phyloP scores from a whole-genome alignment of 148 eudicot genomes.

The Heliosperma pusillum region DNA sequence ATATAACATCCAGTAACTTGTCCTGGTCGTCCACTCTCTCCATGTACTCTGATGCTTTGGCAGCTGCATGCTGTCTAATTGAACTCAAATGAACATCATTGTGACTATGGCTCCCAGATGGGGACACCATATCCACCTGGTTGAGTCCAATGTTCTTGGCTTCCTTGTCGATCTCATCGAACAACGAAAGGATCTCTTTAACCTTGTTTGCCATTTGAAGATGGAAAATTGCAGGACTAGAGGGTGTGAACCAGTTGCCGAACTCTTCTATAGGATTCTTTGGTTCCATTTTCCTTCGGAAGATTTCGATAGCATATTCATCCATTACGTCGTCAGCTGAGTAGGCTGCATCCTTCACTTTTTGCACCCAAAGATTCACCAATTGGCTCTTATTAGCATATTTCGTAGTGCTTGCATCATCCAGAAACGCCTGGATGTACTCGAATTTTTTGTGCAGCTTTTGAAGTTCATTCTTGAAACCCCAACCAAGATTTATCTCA shows the following conservation, averaged over 20 bases:
- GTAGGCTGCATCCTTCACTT: neutral
- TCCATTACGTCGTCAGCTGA: slow-evolving; percentile 2
- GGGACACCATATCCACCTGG: neutral
- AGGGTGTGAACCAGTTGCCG: neutral
- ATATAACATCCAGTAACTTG: neutral
- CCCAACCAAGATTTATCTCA: neutral
- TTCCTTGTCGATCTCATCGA: slow-evolving; percentile 3
- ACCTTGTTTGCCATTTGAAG: slow-evolving; percentile 9
- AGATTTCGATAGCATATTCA: slow-evolving; percentile 3
- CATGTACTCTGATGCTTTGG: neutral
- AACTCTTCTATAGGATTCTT: neutral
- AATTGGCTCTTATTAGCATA: neutral
- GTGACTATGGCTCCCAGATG: neutral
- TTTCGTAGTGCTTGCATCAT: neutral
- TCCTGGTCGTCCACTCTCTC: slow-evolving; percentile 1
- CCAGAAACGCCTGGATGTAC: neutral
- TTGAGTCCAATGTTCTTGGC: slow-evolving; percentile 4
- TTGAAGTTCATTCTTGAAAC: neutral
- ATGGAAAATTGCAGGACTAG: neutral
- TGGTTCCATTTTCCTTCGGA: neutral
- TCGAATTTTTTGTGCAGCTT: neutral
- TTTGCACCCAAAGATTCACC: neutral
- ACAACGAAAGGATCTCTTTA: neutral
- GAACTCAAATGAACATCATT: neutral
- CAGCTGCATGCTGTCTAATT: neutral